phyloP scores from a whole-genome alignment of 345 rosid species.

The Hevea brasiliensis region DNA sequence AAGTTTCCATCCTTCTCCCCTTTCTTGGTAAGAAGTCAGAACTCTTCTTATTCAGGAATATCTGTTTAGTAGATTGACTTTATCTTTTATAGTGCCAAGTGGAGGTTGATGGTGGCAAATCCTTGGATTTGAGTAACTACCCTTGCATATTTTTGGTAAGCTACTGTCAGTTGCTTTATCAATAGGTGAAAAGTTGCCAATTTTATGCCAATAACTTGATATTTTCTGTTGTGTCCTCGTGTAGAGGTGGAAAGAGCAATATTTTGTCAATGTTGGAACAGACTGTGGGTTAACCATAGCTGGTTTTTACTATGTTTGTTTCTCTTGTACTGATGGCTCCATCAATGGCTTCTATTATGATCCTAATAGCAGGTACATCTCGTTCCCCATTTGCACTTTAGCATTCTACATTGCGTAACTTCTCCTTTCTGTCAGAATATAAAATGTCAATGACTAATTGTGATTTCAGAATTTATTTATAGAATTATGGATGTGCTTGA shows the following conservation, averaged over 20 bases:
- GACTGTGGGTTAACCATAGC: constrained; percentile 96
- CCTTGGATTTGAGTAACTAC: constrained; percentile 72
- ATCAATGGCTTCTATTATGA: constrained; percentile 90
- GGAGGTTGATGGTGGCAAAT: constrained; percentile 80
- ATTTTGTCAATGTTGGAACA: constrained; percentile 91
- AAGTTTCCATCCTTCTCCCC: constrained; percentile 78
- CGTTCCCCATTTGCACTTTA: background rate
- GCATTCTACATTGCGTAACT: background rate
- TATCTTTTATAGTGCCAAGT: constrained; percentile 58
- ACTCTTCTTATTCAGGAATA: background rate
- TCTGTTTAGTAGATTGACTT: constrained; percentile 12
- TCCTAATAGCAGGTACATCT: constrained; percentile 78
- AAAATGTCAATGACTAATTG: background rate
- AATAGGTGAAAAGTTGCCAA: background rate
- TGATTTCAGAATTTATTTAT: background rate
- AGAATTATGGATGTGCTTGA: background rate
- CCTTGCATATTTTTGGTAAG: constrained; percentile 79
- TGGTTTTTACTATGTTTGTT: constrained; percentile 93
- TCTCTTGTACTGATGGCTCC: constrained; percentile 90
- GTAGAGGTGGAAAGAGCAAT: constrained; percentile 96
- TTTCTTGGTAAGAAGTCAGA: constrained; percentile 50
- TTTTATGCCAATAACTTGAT: background rate
- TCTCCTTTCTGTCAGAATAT: background rate
- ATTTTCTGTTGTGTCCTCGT: constrained; percentile 21
- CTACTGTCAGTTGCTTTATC: constrained; percentile 4